These are phyloP conservation scores for Furcasterigmium sp. DNA, from an alignment of 2,329 filamentous ascomycete species.

Conservation along the genomic window DNA sequence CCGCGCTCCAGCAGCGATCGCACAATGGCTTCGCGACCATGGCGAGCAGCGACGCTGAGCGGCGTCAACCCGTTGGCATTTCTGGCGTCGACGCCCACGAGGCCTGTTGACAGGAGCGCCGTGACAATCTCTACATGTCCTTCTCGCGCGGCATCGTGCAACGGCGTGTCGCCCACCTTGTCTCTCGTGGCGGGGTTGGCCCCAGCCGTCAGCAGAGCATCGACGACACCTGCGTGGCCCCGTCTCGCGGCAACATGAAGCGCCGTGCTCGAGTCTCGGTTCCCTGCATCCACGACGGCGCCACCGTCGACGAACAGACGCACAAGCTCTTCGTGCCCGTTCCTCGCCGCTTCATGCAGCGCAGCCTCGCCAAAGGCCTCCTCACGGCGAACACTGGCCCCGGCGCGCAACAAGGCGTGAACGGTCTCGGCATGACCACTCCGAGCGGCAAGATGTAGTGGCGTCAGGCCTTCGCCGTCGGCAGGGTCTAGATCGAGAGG, in stretches of 20 bases:
- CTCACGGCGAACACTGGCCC: slow-evolving; percentile 11
- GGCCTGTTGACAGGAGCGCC: slow-evolving; percentile 10
- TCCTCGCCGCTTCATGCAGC: slow-evolving; percentile 9
- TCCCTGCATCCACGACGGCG: slow-evolving; percentile 11
- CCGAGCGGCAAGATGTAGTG: slow-evolving; percentile 11
- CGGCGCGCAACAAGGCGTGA: slow-evolving; percentile 4
- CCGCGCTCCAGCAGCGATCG: slow-evolving; percentile 13
- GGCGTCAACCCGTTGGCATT: slow-evolving; percentile 12
- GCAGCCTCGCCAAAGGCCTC: slow-evolving; percentile 11
- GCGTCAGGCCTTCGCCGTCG: slow-evolving; percentile 9
- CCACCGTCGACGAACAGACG: slow-evolving; percentile 6
- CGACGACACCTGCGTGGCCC: slow-evolving; percentile 4
- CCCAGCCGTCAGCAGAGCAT: slow-evolving; percentile 5
- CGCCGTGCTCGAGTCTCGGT: slow-evolving; percentile 9
- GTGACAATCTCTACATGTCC: slow-evolving; percentile 10
- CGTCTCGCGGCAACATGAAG: slow-evolving; percentile 9
- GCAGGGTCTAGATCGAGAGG: slow-evolving; percentile 9
- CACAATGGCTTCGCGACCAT: slow-evolving; percentile 13
- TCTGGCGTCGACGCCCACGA: slow-evolving; percentile 11
- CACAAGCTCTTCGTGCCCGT: slow-evolving; percentile 7
- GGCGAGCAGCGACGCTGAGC: slow-evolving; percentile 10
- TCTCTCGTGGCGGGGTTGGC: slow-evolving; percentile 13
- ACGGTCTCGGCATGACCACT: slow-evolving; percentile 12
- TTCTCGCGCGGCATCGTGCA: slow-evolving; percentile 10
- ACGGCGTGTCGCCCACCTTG: slow-evolving; percentile 12